These are phyloP conservation scores for Penicillium thymicola DNA, from an alignment of 2,329 filamentous ascomycete genomes.

Conservation along the genomic window DNA sequence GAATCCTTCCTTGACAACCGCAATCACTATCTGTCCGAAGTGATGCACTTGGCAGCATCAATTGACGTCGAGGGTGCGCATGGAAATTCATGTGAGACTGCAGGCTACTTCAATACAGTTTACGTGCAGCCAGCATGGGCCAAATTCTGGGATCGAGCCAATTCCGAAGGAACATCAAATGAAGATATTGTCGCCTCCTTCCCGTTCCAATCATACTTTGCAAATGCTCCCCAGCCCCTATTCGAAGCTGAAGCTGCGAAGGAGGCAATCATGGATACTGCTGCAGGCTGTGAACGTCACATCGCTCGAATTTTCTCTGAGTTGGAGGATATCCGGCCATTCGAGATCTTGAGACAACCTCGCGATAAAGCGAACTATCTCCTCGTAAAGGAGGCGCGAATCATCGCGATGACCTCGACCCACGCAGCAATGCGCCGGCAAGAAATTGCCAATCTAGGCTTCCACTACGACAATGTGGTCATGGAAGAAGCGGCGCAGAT, in stretches of 20 bases:
- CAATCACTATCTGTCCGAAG: conserved; percentile 72
- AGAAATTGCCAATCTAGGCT: conserved; percentile 87
- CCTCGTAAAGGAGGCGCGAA: conserved; percentile 90
- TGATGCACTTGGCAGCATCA: conserved; percentile 78
- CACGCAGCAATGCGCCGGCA: conserved; percentile 92
- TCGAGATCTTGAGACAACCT: conserved; percentile 85
- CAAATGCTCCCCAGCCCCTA: conserved; percentile 79
- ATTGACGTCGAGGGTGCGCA: conserved; percentile 90
- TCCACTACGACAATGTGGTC: conserved; percentile 94
- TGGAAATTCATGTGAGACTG: conserved; percentile 92
- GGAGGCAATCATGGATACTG: conserved; percentile 69
- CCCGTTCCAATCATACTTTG: conserved; percentile 85
- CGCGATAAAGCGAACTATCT: conserved; percentile 96
- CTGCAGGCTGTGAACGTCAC: conserved; percentile 81
- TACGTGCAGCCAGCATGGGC: conserved; percentile 87
- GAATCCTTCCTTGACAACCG: conserved; percentile 93
- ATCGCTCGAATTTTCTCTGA: conserved; percentile 88
- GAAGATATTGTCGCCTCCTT: conserved; percentile 70
- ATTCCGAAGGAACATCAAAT: conserved; percentile 54
- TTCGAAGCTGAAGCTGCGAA: conserved; percentile 67
- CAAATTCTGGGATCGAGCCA: conserved; percentile 69
- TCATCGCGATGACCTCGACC: conserved; percentile 97
- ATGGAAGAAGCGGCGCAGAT: conserved; percentile 99
- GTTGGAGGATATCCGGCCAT: conserved; percentile 87
- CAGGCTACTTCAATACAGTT: conserved; percentile 91